Base-by-base conservation (phyloP, 768 basidiomycete genomes). In the Leccinum uliginosum region DNA sequence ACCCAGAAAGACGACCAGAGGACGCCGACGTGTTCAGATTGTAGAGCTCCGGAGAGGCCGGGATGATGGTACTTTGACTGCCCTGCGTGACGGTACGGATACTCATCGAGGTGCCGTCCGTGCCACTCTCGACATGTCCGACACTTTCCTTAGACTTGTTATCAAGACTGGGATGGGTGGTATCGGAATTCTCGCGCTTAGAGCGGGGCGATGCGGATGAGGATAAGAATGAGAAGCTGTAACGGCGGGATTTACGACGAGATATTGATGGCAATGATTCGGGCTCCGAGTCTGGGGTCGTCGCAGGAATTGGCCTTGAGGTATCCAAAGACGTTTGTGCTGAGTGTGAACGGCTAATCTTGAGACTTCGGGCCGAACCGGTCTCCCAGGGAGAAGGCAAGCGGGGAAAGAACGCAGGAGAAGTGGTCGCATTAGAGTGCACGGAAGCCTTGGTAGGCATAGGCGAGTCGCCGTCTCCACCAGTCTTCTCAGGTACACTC, bases 221-320 rank as follows among this genome's bases (percentile, higher is more conserved):
- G 2, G 68, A 21, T 4, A 72, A 40, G 6, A 70, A 65, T 8
- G 63, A 66, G 57, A 70, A 71, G 3, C 64, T 71, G 30, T 51
- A 62, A 47, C 71, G 50, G 17, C 58, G 66, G 21, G 50, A 3
- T 54, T 52, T 63, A 12, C 55, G 67, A 51, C 53, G 51, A 6
- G 57, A 34, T 2, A 52, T 12, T 1, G 48, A 40, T 17, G 54
- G 3, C 6, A 30, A 2, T 3, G 43, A 27, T 32, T 50, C 30
- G 12, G 21, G 29, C 2, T 59, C 52, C 9, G 53, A 35, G 30
- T 21, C 21, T 1, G 51, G 19, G 24, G 40, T n/a, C 3, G 21
- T 30, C 7, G 24, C 43, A 34, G 53, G 30, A 1, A 9, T 30
- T 12, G 55, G 21, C 1, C 23, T 5, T 3, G 46, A n/a, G 3